Conservation (phyloP, 208 protist species). For the Leishmania tropica region DNA sequence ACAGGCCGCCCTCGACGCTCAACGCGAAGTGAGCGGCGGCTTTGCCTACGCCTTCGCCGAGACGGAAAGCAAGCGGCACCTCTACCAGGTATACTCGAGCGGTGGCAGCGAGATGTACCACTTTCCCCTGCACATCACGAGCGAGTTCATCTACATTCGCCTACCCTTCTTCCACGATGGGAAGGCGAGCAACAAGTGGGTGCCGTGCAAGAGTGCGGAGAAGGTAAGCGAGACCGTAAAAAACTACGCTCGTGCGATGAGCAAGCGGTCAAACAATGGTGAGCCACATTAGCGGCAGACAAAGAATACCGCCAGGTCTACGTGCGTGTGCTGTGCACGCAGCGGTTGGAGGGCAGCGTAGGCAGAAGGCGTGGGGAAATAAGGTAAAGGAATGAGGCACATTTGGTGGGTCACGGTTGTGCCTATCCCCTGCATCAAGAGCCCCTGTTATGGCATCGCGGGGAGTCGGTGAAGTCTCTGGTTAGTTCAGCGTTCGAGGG, state of each 20-base stretch:
- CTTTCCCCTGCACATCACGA: slow-evolving; percentile 80
- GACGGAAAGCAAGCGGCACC: slow-evolving; percentile 39
- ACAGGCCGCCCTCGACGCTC: slow-evolving; percentile 48
- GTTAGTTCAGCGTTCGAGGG: neutral
- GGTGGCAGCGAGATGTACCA: slow-evolving; percentile 49
- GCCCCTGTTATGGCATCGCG: neutral
- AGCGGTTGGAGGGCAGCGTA: neutral
- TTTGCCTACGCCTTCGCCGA: slow-evolving; percentile 84
- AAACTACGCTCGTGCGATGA: slow-evolving; percentile 49
- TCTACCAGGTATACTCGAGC: slow-evolving; percentile 72
- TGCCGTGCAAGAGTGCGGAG: slow-evolving; percentile 79
- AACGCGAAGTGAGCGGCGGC: slow-evolving; percentile 36
- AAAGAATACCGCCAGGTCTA: neutral
- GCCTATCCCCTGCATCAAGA: neutral
- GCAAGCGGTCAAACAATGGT: neutral
- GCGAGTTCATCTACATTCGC: slow-evolving; percentile 72
- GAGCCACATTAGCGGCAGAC: neutral
- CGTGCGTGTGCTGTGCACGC: neutral
- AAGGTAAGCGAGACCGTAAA: slow-evolving; percentile 83
- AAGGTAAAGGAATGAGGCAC: neutral
- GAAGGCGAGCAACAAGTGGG: slow-evolving; percentile 49
- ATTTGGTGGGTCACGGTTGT: neutral
- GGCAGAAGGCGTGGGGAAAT: neutral
- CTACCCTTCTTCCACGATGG: slow-evolving; percentile 51
- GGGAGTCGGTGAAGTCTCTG: neutral